phyloP scores from a whole-genome alignment of 2,329 filamentous ascomycete species.

The Aspergillus phoenicis region DNA sequence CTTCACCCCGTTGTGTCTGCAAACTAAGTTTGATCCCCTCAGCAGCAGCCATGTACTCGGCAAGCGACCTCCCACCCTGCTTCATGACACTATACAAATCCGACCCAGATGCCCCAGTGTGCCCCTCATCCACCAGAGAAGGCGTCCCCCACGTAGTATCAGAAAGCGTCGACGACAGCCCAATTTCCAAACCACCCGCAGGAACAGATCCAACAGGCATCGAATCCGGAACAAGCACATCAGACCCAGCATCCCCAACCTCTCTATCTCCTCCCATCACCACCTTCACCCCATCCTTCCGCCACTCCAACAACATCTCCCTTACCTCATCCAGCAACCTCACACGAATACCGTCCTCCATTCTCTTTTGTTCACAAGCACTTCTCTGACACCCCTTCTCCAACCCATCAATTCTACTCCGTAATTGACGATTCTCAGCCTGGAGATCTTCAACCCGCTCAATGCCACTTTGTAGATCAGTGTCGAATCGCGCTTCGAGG shows the following conservation, averaged over 20 bases:
- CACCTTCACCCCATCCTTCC: background rate
- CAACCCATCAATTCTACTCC: background rate
- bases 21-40: conserved; percentile 20
- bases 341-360: background rate
- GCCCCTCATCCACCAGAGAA: too few species aligned
- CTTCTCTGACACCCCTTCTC: background rate
- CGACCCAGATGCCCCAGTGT: background rate
- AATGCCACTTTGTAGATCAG: background rate
- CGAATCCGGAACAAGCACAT: conserved; percentile 22
- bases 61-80: conserved; percentile 28
- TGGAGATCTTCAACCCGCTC: conserved; percentile 7
- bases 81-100: conserved; percentile 8
- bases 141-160: conserved; percentile 19
- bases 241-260: background rate
- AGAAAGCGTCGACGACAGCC: conserved; percentile 5
- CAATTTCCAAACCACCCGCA: background rate
- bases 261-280: background rate
- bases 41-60: conserved; percentile 31
- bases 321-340: background rate
- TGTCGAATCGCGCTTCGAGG: background rate
- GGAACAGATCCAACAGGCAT: conserved; percentile 7
- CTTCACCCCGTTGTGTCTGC: conserved; percentile 22
- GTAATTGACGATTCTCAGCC: conserved; percentile 6
- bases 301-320: background rate
- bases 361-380: background rate